Evolutionary conservation across 495 filamentous ascomycete genomes (phyloP).

Genomic region (Penicillium tannophilum): DNA sequence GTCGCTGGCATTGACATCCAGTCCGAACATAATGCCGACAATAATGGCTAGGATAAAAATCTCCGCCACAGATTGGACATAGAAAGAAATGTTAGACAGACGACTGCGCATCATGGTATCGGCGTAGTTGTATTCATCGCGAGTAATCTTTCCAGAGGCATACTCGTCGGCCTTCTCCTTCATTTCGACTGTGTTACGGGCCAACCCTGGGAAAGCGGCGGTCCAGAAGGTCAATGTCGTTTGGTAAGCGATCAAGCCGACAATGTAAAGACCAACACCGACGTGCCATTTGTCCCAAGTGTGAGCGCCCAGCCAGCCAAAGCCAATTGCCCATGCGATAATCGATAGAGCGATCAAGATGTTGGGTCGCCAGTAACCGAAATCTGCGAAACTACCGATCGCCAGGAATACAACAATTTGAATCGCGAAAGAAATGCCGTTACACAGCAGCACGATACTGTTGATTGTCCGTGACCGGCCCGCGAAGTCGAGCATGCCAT

Average conservation of each 20-base stretch:
- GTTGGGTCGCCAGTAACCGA: slow-evolving; percentile 62
- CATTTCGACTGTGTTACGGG: slow-evolving; percentile 57
- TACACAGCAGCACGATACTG: slow-evolving; percentile 61
- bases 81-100: slow-evolving; percentile 63
- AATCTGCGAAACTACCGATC: slow-evolving; percentile 60
- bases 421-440: slow-evolving; percentile 66
- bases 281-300: slow-evolving; percentile 55
- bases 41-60: slow-evolving; percentile 62
- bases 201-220: slow-evolving; percentile 63
- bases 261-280: slow-evolving; percentile 61
- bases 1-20: slow-evolving; percentile 58
- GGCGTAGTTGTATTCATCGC: slow-evolving; percentile 61
- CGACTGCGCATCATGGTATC: slow-evolving; percentile 64
- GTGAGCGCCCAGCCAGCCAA: slow-evolving; percentile 66
- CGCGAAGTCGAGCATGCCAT: slow-evolving; percentile 50
- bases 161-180: slow-evolving; percentile 56
- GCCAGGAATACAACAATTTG: slow-evolving; percentile 61
- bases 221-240: slow-evolving; percentile 70
- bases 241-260: slow-evolving; percentile 66
- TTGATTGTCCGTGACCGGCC: slow-evolving; percentile 56
- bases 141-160: slow-evolving; percentile 51
- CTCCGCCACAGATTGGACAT: slow-evolving; percentile 61
- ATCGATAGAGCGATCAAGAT: slow-evolving; percentile 62
- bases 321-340: slow-evolving; percentile 61
- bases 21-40: slow-evolving; percentile 63